Base-by-base conservation (phyloP, 208 protist species). In the Acanthamoeba triangularis region DNA sequence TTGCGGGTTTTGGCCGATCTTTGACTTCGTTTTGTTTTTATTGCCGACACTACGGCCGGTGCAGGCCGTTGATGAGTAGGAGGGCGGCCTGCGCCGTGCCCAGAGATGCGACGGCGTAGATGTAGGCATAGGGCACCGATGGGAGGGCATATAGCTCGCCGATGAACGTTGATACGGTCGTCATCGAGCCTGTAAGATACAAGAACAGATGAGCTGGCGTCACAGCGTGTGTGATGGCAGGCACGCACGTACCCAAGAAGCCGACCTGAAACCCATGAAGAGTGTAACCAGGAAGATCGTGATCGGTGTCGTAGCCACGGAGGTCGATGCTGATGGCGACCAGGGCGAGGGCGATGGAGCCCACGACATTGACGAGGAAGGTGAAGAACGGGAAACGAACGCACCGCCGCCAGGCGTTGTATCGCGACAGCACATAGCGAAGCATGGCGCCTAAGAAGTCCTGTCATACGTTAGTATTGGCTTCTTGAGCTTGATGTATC, bases 341-440 rank as follows among this genome's bases (percentile, higher is more conserved):
- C 23, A 93, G n/a, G 20, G 61, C 88, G 35, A 93, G 20, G 14
- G 37, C 67, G 20, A 93, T 93, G 61, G 59, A 78, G 63, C 61
- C 88, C 28, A 78, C 30, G 67, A 93, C 20, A 61, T 93, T 93
- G 88, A 78, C 67, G 41, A 76, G 16, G 61, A 93, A 93, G 25
- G 88, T 93, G 88, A 93, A 93, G 67, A 93, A 93, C 7, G 88
- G 88, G 37, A 93, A 93, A 13, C 61, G 54, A 4, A 49, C 28
- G n/a, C 88, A 93, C 35, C 88, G 54, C 28, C 59, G 63, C 88
- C 88, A 93, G 25, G 61, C 88, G 47, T 93, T 93, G 63, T 93
- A 93, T 3, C 67, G 59, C 7, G 88, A 93, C 28, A 49, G 61
- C 33, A 72, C 59, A 16, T 93, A 93, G 63, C 88, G 63, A 44